Evolutionary conservation across 306 rosid species (phyloP), one percentile per base, ranked within the genome.

Genomic region (Dalbergia oliveri): DNA sequence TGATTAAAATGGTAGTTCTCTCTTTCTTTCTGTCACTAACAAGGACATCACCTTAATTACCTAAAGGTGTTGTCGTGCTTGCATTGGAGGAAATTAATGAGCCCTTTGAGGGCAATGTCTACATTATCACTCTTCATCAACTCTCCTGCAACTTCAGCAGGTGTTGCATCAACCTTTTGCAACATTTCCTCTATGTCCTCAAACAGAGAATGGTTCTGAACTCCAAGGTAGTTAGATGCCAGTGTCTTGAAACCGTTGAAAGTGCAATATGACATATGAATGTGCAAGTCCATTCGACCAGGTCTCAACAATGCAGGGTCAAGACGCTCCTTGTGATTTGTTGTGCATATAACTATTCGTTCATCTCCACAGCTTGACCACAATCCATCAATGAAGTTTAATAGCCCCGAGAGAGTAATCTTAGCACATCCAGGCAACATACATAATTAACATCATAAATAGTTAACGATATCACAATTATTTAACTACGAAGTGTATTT

Each of bases 331-430:
- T 86, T 82, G 82, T 75, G 73, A 19, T 90, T 87, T 1, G 90
- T 88, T 2, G 93, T 88, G 23, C 80, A 86, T 68, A 86, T 84
- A 0, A 91, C 51, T 54, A 88, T 85, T 65, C 86, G 47, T 67
- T 86, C 87, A 15, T 88, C 91, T 65, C 94, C 90, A 57, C 97
- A 85, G 81, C 87, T 88, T 5, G 90, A 86, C 94, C 93, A 91
- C 75, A 91, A 74, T 19, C 92, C 91, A 65, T 85, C 94, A 35
- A 84, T 84, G 87, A 89, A 84, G 87, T 89, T 89, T 69, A 88
- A 53, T n/a, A 88, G 47, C 14, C 83, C 91, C 4, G 89, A 91
- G n/a, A 86, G 85, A 5, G 83, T 87, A 34, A 89, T 58, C 94
- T 91, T 62, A 74, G 11, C 23, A 62, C 34, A 31, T 45, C 61